phyloP scores from a whole-genome alignment of 805 yeast species.

The Saccharomycopsis fermentans region DNA sequence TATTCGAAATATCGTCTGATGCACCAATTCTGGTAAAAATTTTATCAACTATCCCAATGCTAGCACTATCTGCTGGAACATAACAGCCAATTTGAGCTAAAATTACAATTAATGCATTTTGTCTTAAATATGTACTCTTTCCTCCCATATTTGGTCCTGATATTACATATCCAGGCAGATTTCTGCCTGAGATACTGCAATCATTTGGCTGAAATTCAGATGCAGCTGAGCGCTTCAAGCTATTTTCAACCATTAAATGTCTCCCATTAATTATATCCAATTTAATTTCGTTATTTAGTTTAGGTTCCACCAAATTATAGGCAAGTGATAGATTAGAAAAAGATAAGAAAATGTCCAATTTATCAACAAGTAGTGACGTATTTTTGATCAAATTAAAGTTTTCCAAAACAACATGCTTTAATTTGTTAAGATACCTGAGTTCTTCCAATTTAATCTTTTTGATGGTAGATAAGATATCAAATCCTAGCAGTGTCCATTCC shows the following conservation, averaged over 20 bases:
- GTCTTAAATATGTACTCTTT: constrained; percentile 65
- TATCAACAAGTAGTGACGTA: constrained; percentile 45
- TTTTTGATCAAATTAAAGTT: constrained; percentile 38
- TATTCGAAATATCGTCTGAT: constrained; percentile 67
- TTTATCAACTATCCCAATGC: constrained; percentile 64
- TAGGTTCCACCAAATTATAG: constrained; percentile 56
- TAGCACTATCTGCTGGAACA: constrained; percentile 57
- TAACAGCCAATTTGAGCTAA: constrained; percentile 68
- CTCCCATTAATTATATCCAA: constrained; percentile 57
- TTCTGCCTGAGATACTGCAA: constrained; percentile 22
- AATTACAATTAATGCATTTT: constrained; percentile 58
- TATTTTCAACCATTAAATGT: constrained; percentile 80
- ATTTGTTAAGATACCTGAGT: constrained; percentile 35
- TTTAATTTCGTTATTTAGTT: constrained; percentile 36
- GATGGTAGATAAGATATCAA: constrained; percentile 34
- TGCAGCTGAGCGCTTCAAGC: constrained; percentile 37
- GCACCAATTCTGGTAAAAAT: constrained; percentile 78
- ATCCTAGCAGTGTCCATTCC: constrained; percentile 47
- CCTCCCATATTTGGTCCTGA: constrained; percentile 93
- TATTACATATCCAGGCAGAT: constrained; percentile 43
- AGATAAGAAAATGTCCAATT: constrained; percentile 61
- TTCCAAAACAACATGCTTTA: constrained; percentile 38
- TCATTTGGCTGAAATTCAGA: constrained; percentile 27
- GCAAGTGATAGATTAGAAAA: constrained; percentile 69
- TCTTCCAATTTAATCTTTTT: constrained; percentile 48